Conservation (phyloP, 169 alveolate species). For the Perkinsus marinus region DNA sequence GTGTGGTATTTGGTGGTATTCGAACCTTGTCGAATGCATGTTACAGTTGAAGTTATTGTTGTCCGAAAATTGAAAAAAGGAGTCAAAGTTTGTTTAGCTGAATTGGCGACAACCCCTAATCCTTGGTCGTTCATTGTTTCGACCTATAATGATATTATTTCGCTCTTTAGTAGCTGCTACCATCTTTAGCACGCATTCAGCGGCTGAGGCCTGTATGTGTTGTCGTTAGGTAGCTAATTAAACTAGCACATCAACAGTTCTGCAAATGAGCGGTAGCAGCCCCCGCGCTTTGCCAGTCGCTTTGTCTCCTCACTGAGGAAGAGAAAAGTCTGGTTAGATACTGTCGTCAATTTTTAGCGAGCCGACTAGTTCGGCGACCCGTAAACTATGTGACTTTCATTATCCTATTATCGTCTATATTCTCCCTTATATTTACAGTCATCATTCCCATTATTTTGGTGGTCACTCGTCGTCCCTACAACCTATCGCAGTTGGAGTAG, state of each 20-base stretch:
- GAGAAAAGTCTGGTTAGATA: background rate
- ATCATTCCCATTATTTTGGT: background rate
- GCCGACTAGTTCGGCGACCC: background rate
- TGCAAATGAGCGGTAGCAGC: background rate
- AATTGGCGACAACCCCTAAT: background rate
- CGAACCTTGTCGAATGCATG: background rate
- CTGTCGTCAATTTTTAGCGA: background rate
- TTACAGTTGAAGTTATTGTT: background rate
- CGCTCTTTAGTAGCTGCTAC: background rate
- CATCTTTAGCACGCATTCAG: too few relatives aligned
- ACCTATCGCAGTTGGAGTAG: background rate
- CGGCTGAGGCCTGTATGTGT: too few relatives aligned
- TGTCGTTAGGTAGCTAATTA: background rate
- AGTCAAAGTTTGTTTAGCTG: background rate
- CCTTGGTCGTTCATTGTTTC: too few relatives aligned
- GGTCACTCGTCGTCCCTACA: background rate
- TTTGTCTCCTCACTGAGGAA: too few relatives aligned
- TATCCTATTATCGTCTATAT: background rate
- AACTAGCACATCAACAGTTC: background rate
- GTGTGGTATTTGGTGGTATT: background rate
- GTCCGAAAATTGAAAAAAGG: background rate
- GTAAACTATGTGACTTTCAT: background rate
- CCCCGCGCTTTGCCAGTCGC: too few relatives aligned
- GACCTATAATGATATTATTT: background rate
- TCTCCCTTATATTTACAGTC: background rate